Evolutionary conservation across 805 yeast genomes (phyloP).

Genomic region (Saccharomycopsis oosterbeekiorum): DNA sequence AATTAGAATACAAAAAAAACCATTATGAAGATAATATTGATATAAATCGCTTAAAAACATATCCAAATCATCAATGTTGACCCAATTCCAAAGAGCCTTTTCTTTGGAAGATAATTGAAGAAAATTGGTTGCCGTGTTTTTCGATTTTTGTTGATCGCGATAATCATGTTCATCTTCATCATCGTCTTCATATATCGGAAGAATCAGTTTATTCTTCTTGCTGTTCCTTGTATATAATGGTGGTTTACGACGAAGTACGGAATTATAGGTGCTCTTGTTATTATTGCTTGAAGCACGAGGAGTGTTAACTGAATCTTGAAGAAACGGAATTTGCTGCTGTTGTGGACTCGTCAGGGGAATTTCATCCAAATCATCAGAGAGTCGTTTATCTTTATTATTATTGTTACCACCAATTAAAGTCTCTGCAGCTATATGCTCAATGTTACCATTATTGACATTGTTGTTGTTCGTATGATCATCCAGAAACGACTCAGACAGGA

Average conservation of each 20-base stretch:
- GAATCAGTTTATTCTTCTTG: background rate
- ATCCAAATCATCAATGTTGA: slow-evolving; percentile 88
- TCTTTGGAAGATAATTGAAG: slow-evolving; percentile 38
- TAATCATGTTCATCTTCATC: background rate
- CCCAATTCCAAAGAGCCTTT: slow-evolving; percentile 91
- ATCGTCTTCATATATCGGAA: background rate
- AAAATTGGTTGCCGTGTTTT: background rate
- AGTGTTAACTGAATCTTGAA: background rate
- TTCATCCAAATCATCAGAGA: background rate
- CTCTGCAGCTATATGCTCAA: background rate
- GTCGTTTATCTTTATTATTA: background rate
- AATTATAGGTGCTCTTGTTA: background rate
- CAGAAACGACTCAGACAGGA: background rate
- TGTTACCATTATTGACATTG: background rate
- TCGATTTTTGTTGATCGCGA: background rate
- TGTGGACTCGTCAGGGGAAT: background rate
- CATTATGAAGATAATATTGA: slow-evolving; percentile 76
- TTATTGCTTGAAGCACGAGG: background rate
- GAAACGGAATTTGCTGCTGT: background rate
- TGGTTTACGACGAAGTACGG: background rate
- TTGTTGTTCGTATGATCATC: background rate
- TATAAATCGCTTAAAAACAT: slow-evolving; percentile 76
- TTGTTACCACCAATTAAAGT: background rate
- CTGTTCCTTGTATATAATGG: background rate
- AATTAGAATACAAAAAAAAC: slow-evolving; percentile 67